Evolutionary conservation across 768 basidiomycete species (phyloP), one percentile per base, ranked within the genome.

Genomic region (Tricholoma matsutake): DNA sequence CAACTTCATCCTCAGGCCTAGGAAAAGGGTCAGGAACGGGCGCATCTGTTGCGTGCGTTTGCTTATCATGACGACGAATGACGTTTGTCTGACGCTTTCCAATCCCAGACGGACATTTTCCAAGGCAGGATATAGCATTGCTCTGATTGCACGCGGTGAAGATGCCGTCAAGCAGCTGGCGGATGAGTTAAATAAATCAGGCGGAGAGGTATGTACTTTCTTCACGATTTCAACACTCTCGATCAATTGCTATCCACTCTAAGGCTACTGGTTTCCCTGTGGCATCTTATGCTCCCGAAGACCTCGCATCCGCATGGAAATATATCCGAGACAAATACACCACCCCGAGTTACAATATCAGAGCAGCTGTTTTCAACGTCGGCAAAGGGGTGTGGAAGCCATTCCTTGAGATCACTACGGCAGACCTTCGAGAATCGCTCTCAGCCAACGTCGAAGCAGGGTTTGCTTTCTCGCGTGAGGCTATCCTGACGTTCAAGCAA

Each of bases 291-390:
- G 76, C 81, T 0, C 75, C 83, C 28, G 70, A 75, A 2, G 82
- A 83, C 7, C 79, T 91, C 60, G 76, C 80, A 32, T 66, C 78
- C 1, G 79, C 78, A 4, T 87, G 86, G 73, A 61, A 66, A 4
- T 69, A 75, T 14, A 77, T 87, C 65, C 81, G 80, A 37, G 55
- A 70, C 13, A 76, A 65, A 6, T 87, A 79, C 65, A 75, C 81
- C 0, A 75, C 76, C 53, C 80, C 85, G 2, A 71, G 78, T 31
- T 81, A 79, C 61, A 75, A 75, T 29, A 78, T 90, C 41, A 83
- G 83, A 11, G 86, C 79, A 2, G 87, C 87, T 1, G 66, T 91
- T 11, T 91, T 83, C 74, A 91, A 91, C 66, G 81, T 77, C 2
- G 87, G 77, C 0, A 69, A 80, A 34, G 80, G 79, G 2, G 71